Evolutionary conservation across 2,329 filamentous ascomycete genomes (phyloP).

Genomic region (Fusarium metavorans): DNA sequence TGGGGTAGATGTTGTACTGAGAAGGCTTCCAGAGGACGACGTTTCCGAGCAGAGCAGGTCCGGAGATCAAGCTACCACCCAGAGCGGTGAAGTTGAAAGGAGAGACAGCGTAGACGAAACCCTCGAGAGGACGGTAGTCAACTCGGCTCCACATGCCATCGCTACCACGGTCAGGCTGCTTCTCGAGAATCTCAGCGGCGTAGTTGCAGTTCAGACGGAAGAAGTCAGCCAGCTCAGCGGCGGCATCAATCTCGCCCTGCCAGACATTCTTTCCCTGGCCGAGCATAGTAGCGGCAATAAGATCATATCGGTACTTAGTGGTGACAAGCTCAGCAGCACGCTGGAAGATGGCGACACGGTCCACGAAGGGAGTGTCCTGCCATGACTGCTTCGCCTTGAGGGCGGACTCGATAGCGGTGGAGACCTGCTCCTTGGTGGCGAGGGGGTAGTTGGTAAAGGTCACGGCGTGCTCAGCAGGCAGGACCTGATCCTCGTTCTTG

Average conservation of each 20-base stretch:
- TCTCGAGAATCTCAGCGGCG: conserved; percentile 64
- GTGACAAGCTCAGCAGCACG: conserved; percentile 93
- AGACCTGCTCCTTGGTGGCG: conserved; percentile 49
- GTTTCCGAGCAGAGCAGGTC: conserved; percentile 90
- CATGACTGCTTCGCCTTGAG: conserved; percentile 84
- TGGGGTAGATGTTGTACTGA: conserved; percentile 85
- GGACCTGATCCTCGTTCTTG: conserved; percentile 46
- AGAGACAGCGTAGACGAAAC: conserved; percentile 92
- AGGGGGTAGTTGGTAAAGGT: conserved; percentile 52
- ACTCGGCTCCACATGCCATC: conserved; percentile 69
- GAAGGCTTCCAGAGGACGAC: conserved; percentile 97
- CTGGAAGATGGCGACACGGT: conserved; percentile 92
- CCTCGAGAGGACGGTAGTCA: conserved; percentile 91
- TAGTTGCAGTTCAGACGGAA: conserved; percentile 94
- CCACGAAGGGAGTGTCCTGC: conserved; percentile 88
- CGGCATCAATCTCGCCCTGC: conserved; percentile 97
- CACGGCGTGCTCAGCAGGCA: conserved; percentile 51
- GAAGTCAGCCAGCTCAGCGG: conserved; percentile 92
- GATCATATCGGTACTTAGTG: conserved; percentile 93
- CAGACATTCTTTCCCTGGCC: conserved; percentile 98
- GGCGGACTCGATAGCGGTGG: conserved; percentile 80
- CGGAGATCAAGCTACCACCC: conserved; percentile 83
- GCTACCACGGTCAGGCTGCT: conserved; percentile 50
- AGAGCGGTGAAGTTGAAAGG: conserved; percentile 99
- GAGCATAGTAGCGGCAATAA: conserved; percentile 95